Conservation (phyloP, 1,284 basidiomycete species). For the Tausonia pullulans region DNA sequence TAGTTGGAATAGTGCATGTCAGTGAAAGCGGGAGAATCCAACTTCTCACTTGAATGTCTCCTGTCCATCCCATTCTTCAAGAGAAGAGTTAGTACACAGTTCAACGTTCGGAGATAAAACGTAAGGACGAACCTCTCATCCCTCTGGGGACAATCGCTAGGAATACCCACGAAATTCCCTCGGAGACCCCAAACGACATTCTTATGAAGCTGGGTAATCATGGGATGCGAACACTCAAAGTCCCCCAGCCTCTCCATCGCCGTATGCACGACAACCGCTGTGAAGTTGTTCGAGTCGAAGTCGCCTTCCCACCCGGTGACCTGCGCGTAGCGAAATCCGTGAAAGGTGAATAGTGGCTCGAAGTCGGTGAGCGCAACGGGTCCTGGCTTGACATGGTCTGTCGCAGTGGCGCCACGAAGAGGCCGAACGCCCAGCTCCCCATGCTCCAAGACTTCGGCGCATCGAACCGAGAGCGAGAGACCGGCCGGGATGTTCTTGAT, state of each 20-base stretch:
- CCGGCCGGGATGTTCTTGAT: conserved; percentile 16
- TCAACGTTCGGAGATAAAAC: too few species aligned
- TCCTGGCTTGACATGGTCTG: conserved; percentile 20
- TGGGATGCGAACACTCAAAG: conserved; percentile 18
- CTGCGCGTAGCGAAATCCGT: conserved; percentile 26
- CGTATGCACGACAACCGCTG: too few species aligned
- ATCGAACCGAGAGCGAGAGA: conserved; percentile 19
- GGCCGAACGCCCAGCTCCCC: conserved; percentile 26
- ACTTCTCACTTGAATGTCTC: too few species aligned
- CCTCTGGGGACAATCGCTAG: conserved; percentile 31
- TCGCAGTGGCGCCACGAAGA: conserved; percentile 20
- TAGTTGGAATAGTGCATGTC: too few species aligned
- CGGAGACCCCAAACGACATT: too few species aligned
- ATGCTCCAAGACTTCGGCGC: conserved; percentile 28
- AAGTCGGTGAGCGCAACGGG: conserved; percentile 20
- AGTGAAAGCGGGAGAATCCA: too few species aligned
- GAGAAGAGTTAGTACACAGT: too few species aligned
- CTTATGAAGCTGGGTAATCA: too few species aligned
- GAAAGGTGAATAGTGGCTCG: conserved; percentile 28
- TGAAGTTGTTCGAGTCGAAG: too few species aligned
- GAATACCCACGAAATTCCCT: too few species aligned
- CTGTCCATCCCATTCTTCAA: conserved; percentile 31
- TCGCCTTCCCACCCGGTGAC: conserved; percentile 19
- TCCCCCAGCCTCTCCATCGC: too few species aligned
- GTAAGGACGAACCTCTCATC: too few species aligned